Evolutionary conservation across 2,329 filamentous ascomycete species (phyloP).

Genomic region (Fusarium nelsonii): DNA sequence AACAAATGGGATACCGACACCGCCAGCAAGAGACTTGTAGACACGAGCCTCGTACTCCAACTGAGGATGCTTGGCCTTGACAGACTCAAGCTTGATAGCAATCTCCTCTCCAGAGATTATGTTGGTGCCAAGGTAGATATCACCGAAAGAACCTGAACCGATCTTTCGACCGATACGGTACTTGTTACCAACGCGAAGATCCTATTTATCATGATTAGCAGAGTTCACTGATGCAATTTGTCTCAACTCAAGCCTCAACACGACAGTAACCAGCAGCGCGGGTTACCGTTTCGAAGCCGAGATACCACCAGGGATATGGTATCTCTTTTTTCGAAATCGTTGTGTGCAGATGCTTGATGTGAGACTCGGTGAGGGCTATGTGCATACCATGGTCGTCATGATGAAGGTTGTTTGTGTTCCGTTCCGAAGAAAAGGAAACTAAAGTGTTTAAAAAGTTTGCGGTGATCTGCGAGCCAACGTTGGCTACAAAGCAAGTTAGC

Average conservation of each 20-base stretch:
- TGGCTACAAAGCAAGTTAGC: constrained; percentile 41
- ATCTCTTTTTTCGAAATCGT: background rate
- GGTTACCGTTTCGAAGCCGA: background rate
- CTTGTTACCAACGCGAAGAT: constrained; percentile 99
- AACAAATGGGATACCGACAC: constrained; percentile 98
- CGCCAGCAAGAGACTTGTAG: constrained; percentile 89
- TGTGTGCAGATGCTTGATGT: background rate
- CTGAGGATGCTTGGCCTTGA: constrained; percentile 99
- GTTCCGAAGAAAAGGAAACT: constrained; percentile 41
- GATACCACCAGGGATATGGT: background rate
- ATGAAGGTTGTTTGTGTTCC: constrained; percentile 47
- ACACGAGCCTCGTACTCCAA: constrained; percentile 98
- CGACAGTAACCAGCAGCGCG: background rate
- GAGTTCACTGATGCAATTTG: background rate
- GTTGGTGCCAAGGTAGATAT: constrained; percentile 99
- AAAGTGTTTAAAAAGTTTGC: constrained; percentile 18
- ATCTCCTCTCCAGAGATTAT: constrained; percentile 99
- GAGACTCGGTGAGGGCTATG: background rate
- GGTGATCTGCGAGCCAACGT: constrained; percentile 41
- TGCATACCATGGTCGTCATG: constrained; percentile 67
- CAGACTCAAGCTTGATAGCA: constrained; percentile 98
- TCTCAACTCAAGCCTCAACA: background rate
- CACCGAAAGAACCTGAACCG: constrained; percentile 95
- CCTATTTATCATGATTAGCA: constrained; percentile 65
- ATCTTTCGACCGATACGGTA: constrained; percentile 99